A percentile compares a stretch with the other conserved stretches of the same genome.
Evolutionary conservation across 2,329 filamentous ascomycete species (phyloP).

Genomic region (Sporothrix brasiliensis): DNA sequence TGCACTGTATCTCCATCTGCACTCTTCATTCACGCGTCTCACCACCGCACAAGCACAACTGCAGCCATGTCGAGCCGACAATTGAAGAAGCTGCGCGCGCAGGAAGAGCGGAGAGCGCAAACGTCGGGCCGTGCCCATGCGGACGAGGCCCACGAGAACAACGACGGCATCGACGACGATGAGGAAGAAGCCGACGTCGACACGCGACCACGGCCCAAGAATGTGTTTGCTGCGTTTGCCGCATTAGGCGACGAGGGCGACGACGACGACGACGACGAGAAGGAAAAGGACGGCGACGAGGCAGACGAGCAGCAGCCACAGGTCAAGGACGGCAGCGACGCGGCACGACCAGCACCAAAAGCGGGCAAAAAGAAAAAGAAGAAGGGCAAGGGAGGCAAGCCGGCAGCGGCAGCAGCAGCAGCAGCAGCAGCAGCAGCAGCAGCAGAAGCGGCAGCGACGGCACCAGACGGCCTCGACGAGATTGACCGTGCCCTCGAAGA

Average conservation of each 20-base stretch:
- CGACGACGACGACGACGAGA: constrained; percentile 44
- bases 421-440: constrained; percentile 15
- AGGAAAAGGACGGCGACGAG: constrained; percentile 37
- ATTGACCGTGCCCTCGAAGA: constrained; percentile 59
- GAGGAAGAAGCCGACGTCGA: constrained; percentile 7
- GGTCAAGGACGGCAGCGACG: constrained; percentile 32
- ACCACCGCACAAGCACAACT: background rate
- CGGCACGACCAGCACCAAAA: constrained; percentile 38
- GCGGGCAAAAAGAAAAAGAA: constrained; percentile 43
- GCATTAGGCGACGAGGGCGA: constrained; percentile 53
- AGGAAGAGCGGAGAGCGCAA: constrained; percentile 45
- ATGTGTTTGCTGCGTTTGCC: constrained; percentile 53
- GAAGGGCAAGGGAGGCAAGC: constrained; percentile 33
- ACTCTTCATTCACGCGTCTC: background rate
- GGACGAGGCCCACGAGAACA: constrained; percentile 38
- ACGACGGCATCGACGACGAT: constrained; percentile 37
- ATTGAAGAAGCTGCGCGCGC: constrained; percentile 56
- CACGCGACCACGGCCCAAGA: constrained; percentile 23
- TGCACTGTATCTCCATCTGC: background rate
- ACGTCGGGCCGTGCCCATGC: constrained; percentile 42
- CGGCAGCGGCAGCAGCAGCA: constrained; percentile 5
- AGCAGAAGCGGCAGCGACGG: background rate
- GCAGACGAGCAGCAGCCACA: too few species aligned
- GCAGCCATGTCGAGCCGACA: constrained; percentile 55
- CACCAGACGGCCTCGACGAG: constrained; percentile 50